Evolutionary conservation across 106 monocot species (phyloP), one percentile per base, ranked within the genome.

Genomic region (Amphibolis antarctica): DNA sequence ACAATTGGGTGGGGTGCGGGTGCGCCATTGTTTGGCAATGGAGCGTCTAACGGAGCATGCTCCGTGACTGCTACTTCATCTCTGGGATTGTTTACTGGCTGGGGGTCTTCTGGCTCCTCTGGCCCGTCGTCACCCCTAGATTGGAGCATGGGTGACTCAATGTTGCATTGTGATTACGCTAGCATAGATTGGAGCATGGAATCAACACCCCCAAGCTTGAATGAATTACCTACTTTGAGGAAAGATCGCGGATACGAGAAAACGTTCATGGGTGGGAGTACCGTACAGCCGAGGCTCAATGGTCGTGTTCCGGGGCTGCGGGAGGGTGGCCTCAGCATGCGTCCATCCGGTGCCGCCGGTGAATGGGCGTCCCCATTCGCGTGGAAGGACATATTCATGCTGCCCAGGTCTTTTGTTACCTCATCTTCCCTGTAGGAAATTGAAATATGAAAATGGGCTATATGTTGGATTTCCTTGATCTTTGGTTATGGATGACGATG

Each of bases 141-240:
- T 57, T 93, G 88, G 92, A 82, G 64, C 46, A 70, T 68, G 1
- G 65, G 69, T 28, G 72, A 74, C 19, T 31, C 57, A 9, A 66
- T 66, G 44, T 28, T 74, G 0, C 74, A 71, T 13, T 72, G 75
- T 20, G 88, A 93, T 68, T 93, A 85, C 49, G 72, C 82, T n/a
- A 74, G 65, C 54, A 78, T 93, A 66, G 92, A 93, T 66, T 93
- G 92, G 92, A 93, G 88, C 73, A 24, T 88, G 26, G 85, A 88
- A 17, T 50, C 62, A 14, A 74, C 76, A 12, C 67, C 74, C 0
- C 10, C 62, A n/a, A 28, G 44, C 0, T 56, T 70, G 21, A 44
- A 75, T 43, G 69, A 47, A 12, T 15, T 20, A 26, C 42, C 76
- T 12, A 47, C 65, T 12, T 15, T 59, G 50, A 77, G 62, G 58